A percentile compares a stretch with the other conserved stretches of the same genome.
These are phyloP conservation scores for Cerrena zonata DNA, from an alignment of 1,284 basidiomycete species.

Conservation along the genomic window DNA sequence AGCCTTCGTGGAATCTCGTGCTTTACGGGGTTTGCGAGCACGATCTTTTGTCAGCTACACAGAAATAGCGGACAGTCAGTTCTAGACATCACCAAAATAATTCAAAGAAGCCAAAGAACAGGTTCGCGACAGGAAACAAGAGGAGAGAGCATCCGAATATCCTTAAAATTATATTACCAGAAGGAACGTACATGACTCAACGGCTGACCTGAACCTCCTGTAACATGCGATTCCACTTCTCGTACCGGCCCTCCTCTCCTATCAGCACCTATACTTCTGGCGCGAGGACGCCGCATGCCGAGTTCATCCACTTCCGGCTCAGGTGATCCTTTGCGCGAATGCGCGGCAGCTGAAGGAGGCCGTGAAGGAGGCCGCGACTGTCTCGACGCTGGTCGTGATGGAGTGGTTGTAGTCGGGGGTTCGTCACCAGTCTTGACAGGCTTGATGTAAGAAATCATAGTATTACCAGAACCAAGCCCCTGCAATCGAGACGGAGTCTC, in stretches of 20 bases:
- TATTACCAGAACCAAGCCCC: conserved; percentile 42
- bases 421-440: conserved; percentile 45
- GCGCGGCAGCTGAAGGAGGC: conserved; percentile 14
- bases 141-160: conserved; percentile 25
- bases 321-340: conserved; percentile 15
- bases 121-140: conserved; percentile 16
- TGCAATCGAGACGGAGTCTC: conserved; percentile 19
- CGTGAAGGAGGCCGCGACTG: conserved; percentile 13
- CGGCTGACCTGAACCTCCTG: conserved; percentile 42
- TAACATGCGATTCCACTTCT: conserved; percentile 30
- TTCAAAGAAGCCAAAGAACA: conserved; percentile 13
- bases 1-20: conserved; percentile 23
- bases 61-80: conserved; percentile 1
- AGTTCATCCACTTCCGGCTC: conserved; percentile 50
- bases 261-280: conserved; percentile 19
- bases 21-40: conserved; percentile 57
- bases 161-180: conserved; percentile 43
- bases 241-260: conserved; percentile 15
- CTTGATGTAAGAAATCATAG: conserved; percentile 48
- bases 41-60: conserved; percentile 65
- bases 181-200: conserved; percentile 79
- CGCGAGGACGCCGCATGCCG: conserved; percentile 41
- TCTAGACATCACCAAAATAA: background rate
- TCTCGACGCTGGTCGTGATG: conserved; percentile 13
- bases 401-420: conserved; percentile 19